phyloP scores from a whole-genome alignment of 116 monocot species.

The Iris pallida region DNA sequence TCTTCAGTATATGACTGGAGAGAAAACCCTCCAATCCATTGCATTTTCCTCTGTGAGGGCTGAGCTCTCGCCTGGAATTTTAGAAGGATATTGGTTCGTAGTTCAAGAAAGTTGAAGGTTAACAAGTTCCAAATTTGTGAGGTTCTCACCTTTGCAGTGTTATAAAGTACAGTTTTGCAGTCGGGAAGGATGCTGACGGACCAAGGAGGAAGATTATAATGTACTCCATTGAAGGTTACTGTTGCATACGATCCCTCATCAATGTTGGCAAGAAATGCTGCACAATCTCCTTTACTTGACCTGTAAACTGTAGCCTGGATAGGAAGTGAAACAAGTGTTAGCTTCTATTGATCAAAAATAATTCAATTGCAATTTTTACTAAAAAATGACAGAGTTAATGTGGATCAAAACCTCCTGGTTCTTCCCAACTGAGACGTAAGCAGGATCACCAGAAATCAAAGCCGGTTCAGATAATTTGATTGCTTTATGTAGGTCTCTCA shows the following conservation, averaged over 20 bases:
- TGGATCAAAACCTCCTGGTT: slow-evolving; percentile 34
- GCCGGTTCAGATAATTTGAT: slow-evolving; percentile 63
- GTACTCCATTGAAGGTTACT: slow-evolving; percentile 68
- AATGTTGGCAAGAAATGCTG: slow-evolving; percentile 88
- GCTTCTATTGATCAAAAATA: no score
- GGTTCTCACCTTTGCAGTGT: slow-evolving; percentile 76
- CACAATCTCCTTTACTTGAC: slow-evolving; percentile 47
- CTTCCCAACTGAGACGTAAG: slow-evolving; percentile 39
- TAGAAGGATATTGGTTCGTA: background rate
- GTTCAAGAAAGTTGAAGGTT: background rate
- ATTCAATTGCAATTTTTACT: no score
- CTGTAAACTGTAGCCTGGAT: slow-evolving; percentile 45
- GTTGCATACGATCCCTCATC: slow-evolving; percentile 44
- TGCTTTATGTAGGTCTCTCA: slow-evolving; percentile 59
- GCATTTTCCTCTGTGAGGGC: slow-evolving; percentile 49
- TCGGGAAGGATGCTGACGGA: slow-evolving; percentile 97
- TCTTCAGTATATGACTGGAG: slow-evolving; percentile 68
- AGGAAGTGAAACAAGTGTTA: no score
- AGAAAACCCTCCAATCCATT: slow-evolving; percentile 38
- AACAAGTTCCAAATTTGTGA: background rate
- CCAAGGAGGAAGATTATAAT: slow-evolving; percentile 88
- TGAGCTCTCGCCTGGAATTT: slow-evolving; percentile 50
- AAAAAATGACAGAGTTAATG: no score
- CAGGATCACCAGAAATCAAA: slow-evolving; percentile 53
- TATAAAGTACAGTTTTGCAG: slow-evolving; percentile 85